Conservation (phyloP, 1,284 basidiomycete genomes). For the Lignosus rhinocerotis region DNA sequence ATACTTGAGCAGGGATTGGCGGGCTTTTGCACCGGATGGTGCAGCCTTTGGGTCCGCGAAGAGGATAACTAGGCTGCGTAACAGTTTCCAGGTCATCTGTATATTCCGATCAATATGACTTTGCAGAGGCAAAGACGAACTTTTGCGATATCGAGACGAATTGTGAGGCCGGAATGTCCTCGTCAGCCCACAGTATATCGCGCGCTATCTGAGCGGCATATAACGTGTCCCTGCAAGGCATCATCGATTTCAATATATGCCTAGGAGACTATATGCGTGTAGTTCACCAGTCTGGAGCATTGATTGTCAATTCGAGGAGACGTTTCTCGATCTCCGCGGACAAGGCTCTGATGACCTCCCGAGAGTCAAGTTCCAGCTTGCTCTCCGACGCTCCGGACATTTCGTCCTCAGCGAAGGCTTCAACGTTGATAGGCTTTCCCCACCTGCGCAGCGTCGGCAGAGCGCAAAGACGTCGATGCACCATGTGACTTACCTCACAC, state of each 20-base stretch:
- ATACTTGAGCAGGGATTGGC: constrained; percentile 73
- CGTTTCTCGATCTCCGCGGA: constrained; percentile 72
- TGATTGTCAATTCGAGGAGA: constrained; percentile 78
- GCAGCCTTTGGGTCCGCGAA: constrained; percentile 64
- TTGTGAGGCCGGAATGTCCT: constrained; percentile 70
- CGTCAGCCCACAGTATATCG: constrained; percentile 82
- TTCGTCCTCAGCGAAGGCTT: constrained; percentile 75
- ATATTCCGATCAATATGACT: background rate
- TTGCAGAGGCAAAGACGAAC: constrained; percentile 39
- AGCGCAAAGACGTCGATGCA: background rate
- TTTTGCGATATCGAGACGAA: constrained; percentile 83
- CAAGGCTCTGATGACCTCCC: constrained; percentile 78
- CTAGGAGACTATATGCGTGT: background rate
- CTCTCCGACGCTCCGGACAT: constrained; percentile 41
- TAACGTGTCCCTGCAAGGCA: constrained; percentile 70
- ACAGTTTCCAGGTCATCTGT: constrained; percentile 6
- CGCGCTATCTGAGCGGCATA: constrained; percentile 83
- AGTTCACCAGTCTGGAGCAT: constrained; percentile 87
- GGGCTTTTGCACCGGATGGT: constrained; percentile 41
- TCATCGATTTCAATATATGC: background rate
- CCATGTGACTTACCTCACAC: constrained; percentile 12
- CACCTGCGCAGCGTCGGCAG: constrained; percentile 53
- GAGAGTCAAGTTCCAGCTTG: constrained; percentile 57
- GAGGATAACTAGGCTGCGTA: constrained; percentile 68
- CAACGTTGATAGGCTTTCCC: constrained; percentile 77